Evolutionary conservation across 345 rosid genomes (phyloP).

Genomic region (Raphanus raphanistrum): DNA sequence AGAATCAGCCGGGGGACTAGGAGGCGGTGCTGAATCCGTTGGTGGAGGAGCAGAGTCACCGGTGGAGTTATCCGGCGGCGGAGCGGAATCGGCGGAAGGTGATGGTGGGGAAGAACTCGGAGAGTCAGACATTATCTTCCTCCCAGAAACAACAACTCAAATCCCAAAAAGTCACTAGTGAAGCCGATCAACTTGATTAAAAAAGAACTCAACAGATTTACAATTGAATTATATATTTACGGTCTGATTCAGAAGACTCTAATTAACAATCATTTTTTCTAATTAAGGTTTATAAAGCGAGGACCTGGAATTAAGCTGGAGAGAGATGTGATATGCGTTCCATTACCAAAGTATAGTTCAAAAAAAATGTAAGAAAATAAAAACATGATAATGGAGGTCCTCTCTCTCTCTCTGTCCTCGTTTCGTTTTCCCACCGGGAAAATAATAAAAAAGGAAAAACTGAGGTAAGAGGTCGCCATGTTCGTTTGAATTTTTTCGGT

Average conservation of each 20-base stretch:
- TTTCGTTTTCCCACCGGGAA: slow-evolving; percentile 20
- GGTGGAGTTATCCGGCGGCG: slow-evolving; percentile 25
- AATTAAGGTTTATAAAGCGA: background rate
- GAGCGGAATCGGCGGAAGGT: slow-evolving; percentile 13
- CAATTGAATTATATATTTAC: background rate
- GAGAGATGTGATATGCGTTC: slow-evolving; percentile 29
- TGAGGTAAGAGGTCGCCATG: slow-evolving; percentile 23
- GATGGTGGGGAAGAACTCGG: slow-evolving; percentile 43
- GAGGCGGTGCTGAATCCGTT: slow-evolving; percentile 28
- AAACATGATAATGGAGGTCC: slow-evolving; percentile 28
- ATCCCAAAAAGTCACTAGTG: background rate
- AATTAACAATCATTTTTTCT: background rate
- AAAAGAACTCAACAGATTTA: slow-evolving; percentile 1
- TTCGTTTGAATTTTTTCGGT: slow-evolving; percentile 6
- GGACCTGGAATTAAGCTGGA: slow-evolving; percentile 28
- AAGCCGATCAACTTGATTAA: slow-evolving; percentile 9
- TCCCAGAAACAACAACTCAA: background rate
- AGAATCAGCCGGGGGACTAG: slow-evolving; percentile 28
- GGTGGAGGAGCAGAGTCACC: slow-evolving; percentile 35
- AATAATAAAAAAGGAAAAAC: slow-evolving; percentile 9
- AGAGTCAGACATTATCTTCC: slow-evolving; percentile 39
- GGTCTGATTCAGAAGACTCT: slow-evolving; percentile 12
- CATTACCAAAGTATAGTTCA: slow-evolving; percentile 25
- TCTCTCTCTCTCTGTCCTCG: slow-evolving; percentile 7
- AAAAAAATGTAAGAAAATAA: background rate